A percentile compares a stretch with the other conserved stretches of the same genome.
Evolutionary conservation across 2,329 filamentous ascomycete genomes (phyloP).

Genomic region (Colletotrichum sp.): DNA sequence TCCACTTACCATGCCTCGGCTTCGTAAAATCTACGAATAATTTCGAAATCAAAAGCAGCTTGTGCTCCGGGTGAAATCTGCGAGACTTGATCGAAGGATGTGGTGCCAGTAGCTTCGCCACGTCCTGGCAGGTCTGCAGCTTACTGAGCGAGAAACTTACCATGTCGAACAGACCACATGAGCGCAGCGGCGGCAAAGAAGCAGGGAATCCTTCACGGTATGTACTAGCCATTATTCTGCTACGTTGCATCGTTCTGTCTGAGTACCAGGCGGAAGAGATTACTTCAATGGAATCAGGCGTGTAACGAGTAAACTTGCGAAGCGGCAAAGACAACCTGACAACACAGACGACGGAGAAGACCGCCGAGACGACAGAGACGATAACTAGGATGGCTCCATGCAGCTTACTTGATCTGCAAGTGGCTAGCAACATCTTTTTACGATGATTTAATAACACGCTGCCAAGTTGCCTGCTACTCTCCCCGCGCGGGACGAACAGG

Average conservation of each 20-base stretch:
- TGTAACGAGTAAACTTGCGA: neutral
- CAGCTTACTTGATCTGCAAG: neutral
- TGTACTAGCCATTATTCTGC: neutral
- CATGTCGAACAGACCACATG: neutral
- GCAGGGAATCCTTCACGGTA: neutral
- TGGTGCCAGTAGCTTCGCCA: neutral
- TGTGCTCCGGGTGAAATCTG: neutral
- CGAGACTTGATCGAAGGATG: neutral
- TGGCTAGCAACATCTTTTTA: neutral
- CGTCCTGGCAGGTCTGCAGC: neutral
- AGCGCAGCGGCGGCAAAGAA: neutral
- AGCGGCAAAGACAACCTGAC: neutral
- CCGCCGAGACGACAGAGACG: neutral
- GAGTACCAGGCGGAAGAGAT: no score
- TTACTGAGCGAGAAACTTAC: neutral
- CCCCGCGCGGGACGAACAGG: neutral
- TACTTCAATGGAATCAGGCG: no score
- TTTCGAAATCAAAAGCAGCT: neutral
- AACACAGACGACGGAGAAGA: neutral
- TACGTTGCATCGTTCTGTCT: no score
- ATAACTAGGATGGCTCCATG: neutral
- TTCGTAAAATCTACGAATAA: neutral
- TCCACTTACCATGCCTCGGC: neutral
- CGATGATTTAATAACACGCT: neutral
- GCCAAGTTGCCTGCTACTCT: neutral